Conservation (phyloP, 2,329 filamentous ascomycete genomes). For the Claviceps sp. region DNA sequence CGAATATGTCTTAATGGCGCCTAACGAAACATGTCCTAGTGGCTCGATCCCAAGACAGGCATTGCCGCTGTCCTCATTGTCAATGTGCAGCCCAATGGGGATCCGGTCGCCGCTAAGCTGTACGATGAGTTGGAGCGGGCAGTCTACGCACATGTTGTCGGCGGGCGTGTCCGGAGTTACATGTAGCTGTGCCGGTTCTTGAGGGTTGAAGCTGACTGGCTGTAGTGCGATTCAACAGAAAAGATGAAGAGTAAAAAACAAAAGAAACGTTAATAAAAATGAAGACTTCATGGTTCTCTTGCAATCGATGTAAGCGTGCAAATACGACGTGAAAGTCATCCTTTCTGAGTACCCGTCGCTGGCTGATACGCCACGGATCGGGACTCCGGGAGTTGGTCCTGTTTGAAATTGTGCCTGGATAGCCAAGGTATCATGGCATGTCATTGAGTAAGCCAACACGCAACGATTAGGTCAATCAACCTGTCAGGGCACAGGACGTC, state of each 20-base stretch:
- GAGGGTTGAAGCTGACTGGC: not conserved
- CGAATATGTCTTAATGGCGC: too few relatives aligned
- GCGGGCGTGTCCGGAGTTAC: not conserved
- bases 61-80: conserved; percentile 27
- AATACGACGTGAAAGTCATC: too few relatives aligned
- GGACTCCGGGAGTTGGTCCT: too few relatives aligned
- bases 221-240: not conserved
- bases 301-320: too few relatives aligned
- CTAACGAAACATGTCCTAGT: conserved; percentile 10
- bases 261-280: not conserved
- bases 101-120: conserved; percentile 20
- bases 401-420: too few relatives aligned
- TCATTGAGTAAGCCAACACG: too few relatives aligned
- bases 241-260: not conserved
- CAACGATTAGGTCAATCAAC: too few relatives aligned
- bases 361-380: too few relatives aligned
- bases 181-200: not conserved
- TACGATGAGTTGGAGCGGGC: conserved; percentile 26
- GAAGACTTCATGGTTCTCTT: too few relatives aligned
- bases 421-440: too few relatives aligned
- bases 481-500: too few relatives aligned
- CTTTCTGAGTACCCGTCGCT: too few relatives aligned
- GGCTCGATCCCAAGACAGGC: conserved; percentile 24
- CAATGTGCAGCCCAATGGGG: conserved; percentile 24
- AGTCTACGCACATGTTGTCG: conserved; percentile 18